Evolutionary conservation across 2,329 filamentous ascomycete genomes (phyloP), one percentile per base, ranked within the genome.

Genomic region (Aspergillus sp.): DNA sequence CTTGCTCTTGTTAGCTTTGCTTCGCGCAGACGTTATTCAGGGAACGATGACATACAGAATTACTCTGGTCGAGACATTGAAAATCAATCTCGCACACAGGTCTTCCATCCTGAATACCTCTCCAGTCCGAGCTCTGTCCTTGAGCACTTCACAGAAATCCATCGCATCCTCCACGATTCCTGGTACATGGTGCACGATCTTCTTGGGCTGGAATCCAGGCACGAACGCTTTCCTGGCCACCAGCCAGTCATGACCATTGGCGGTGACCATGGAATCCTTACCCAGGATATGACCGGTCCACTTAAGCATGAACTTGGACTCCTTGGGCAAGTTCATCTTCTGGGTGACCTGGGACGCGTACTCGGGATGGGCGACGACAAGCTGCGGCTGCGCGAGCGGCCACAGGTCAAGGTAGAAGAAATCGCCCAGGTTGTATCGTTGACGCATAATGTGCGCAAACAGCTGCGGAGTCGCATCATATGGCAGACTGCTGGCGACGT

Each of bases 161-260:
- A 48, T 29, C 12, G 46, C 50, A 32, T 53, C 48, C 27, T 53
- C 48, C 30, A 53, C 43, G n/a, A 48, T 48, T 4, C 28, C 46
- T 10, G 43, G 51, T 12, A 51, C 46, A 41, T 47, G 47, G 4
- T 43, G 34, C 19, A 51, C n/a, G 19, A 53, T 7, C 32, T 48
- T 49, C 26, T 44, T 33, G 6, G 49, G 46, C 42, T 49, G 46
- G 39, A 51, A 51, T 35, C 49, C 47, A 19, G 43, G 41, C 3
- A 43, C 44, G 28, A 51, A 51, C 7, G 47, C 46, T 41, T 51
- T 49, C 29, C 49, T 43, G 5, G 49, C 30, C 28, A 49, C 52
- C 52, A 67, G 69, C 70, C 70, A 73, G 43, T 65, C 59, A 9
- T 57, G 53, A 2, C 71, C 70, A 19, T 71, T 65, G 8, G 63